Conservation (phyloP, 495 filamentous ascomycete species). For the Evernia prunastri region DNA sequence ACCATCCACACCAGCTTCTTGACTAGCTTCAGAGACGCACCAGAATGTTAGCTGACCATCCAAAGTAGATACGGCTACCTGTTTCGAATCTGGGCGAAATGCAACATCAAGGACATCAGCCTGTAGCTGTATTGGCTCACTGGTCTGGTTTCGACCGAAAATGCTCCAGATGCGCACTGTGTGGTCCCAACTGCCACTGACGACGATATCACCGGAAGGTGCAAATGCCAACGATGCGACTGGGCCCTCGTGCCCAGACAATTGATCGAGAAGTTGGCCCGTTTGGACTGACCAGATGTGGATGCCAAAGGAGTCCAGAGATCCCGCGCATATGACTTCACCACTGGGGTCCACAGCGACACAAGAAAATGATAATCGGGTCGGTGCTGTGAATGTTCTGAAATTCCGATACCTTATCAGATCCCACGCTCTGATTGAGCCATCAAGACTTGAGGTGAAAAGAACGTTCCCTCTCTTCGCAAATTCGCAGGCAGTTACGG, state of each 20-base stretch:
- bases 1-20: slow-evolving; percentile 74
- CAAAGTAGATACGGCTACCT: slow-evolving; percentile 84
- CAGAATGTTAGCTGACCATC: slow-evolving; percentile 95
- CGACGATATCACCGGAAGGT: slow-evolving; percentile 71
- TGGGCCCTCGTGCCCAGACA: slow-evolving; percentile 90
- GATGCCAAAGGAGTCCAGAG: slow-evolving; percentile 91
- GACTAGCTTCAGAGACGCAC: slow-evolving; percentile 79
- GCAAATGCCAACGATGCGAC: slow-evolving; percentile 82
- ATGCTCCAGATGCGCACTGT: slow-evolving; percentile 94
- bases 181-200: slow-evolving; percentile 91
- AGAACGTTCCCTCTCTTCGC: slow-evolving; percentile 89
- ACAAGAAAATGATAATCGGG: slow-evolving; percentile 82
- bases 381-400: slow-evolving; percentile 89
- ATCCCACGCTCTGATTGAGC: slow-evolving; percentile 93
- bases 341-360: slow-evolving; percentile 94
- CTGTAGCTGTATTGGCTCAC: slow-evolving; percentile 83
- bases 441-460: slow-evolving; percentile 90
- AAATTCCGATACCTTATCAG: slow-evolving; percentile 94
- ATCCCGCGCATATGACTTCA: slow-evolving; percentile 91
- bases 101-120: slow-evolving; percentile 83
- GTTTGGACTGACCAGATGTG: slow-evolving; percentile 98
- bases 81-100: slow-evolving; percentile 82
- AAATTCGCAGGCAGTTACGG: slow-evolving; percentile 92
- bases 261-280: slow-evolving; percentile 83
- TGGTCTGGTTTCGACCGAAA: slow-evolving; percentile 87